Evolutionary conservation across 768 basidiomycete genomes (phyloP).

Genomic region (Kwoniella shandongensis): DNA sequence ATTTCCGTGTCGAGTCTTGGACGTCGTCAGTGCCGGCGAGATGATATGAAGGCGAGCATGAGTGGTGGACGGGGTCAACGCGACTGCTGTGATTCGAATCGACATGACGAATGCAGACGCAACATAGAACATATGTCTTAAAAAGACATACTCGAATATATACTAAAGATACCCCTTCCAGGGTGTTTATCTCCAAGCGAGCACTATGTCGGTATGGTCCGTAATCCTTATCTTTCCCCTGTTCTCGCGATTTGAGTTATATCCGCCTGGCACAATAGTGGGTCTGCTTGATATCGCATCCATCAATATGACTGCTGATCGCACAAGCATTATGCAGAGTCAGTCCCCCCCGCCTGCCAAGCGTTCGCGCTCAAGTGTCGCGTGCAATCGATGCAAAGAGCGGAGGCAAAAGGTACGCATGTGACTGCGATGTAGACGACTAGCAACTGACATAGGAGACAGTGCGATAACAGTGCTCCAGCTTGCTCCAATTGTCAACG

Average conservation of each 20-base stretch:
- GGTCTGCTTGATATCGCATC: too few relatives aligned
- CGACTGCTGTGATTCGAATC: neutral
- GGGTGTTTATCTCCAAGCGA: too few relatives aligned
- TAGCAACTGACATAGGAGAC: neutral
- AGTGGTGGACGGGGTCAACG: neutral
- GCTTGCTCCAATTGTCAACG: slow-evolving; percentile 9
- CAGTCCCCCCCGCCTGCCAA: slow-evolving; percentile 6
- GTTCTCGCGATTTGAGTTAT: too few relatives aligned
- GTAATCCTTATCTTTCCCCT: too few relatives aligned
- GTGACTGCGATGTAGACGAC: neutral
- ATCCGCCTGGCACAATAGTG: too few relatives aligned
- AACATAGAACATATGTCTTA: neutral
- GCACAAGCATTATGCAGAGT: too few relatives aligned
- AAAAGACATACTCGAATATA: too few relatives aligned
- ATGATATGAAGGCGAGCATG: slow-evolving; percentile 2
- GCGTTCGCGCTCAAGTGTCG: slow-evolving; percentile 5
- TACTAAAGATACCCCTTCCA: too few relatives aligned
- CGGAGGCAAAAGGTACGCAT: slow-evolving; percentile 10
- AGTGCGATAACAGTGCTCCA: slow-evolving; percentile 10
- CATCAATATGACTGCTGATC: too few relatives aligned
- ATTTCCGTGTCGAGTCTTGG: slow-evolving; percentile 5
- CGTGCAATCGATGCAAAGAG: slow-evolving; percentile 15
- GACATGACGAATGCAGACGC: neutral
- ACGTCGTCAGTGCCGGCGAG: slow-evolving; percentile 2
- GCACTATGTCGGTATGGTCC: too few relatives aligned